These are phyloP conservation scores for Potentilla sterilis DNA, from an alignment of 306 rosid species.

Conservation along the genomic window DNA sequence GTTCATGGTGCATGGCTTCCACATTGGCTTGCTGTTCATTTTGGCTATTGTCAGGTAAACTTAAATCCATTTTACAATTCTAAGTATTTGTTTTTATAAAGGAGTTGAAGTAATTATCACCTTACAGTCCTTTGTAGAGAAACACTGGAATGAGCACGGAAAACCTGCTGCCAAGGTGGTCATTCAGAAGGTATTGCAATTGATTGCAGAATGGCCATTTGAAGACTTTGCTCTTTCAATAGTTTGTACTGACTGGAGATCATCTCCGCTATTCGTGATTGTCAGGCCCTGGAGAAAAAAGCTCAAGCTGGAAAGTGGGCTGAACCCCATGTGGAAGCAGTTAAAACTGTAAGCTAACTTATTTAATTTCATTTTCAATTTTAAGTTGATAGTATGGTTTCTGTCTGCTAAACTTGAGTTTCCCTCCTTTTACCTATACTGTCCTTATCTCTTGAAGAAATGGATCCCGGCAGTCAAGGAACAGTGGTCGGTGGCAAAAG, in stretches of 20 bases:
- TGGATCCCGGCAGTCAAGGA: slow-evolving; percentile 69
- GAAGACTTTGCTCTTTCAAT: not conserved
- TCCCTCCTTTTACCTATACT: slow-evolving; percentile 14
- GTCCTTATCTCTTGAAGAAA: slow-evolving; percentile 49
- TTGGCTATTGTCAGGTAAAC: slow-evolving; percentile 55
- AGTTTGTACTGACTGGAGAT: slow-evolving; percentile 1
- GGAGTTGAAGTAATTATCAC: slow-evolving; percentile 21
- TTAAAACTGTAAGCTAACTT: slow-evolving; percentile 65
- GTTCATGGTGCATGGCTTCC: slow-evolving; percentile 91
- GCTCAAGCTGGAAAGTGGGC: slow-evolving; percentile 88
- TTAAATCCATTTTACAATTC: slow-evolving; percentile 17
- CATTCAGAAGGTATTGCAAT: slow-evolving; percentile 60
- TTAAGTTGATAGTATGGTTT: not conserved
- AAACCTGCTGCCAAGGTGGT: slow-evolving; percentile 62
- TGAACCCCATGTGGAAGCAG: slow-evolving; percentile 71
- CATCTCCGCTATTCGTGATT: slow-evolving; percentile 19
- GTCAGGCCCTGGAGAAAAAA: slow-evolving; percentile 65
- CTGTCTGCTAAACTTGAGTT: slow-evolving; percentile 11
- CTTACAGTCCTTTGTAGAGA: slow-evolving; percentile 50
- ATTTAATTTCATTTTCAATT: slow-evolving; percentile 10
- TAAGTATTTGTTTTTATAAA: slow-evolving; percentile 16
- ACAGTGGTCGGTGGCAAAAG: slow-evolving; percentile 54
- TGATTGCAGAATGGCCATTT: slow-evolving; percentile 24
- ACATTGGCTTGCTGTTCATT: slow-evolving; percentile 79
- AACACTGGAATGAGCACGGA: slow-evolving; percentile 72